phyloP scores from a whole-genome alignment of 805 yeast genomes.

The Lachancea thermotolerans region DNA sequence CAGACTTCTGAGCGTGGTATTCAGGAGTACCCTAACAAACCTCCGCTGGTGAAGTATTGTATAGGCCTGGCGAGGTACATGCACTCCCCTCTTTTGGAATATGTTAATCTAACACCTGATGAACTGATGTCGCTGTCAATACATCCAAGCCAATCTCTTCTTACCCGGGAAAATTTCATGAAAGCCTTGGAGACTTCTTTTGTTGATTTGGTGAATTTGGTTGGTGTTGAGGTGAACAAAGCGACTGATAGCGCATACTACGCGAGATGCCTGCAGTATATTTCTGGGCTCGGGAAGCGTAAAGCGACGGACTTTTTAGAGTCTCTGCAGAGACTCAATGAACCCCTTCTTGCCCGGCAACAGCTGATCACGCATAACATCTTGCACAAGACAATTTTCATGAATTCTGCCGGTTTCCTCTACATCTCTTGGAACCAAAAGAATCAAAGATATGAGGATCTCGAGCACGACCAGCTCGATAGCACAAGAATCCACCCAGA shows the following conservation, averaged over 20 bases:
- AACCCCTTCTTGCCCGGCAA: constrained; percentile 63
- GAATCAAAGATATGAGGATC: constrained; percentile 37
- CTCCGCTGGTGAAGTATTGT: constrained; percentile 74
- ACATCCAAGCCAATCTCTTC: constrained; percentile 64
- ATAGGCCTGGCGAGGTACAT: constrained; percentile 85
- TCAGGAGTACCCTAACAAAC: constrained; percentile 76
- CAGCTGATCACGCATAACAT: constrained; percentile 79
- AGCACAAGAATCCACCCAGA: constrained; percentile 97
- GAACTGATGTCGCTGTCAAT: constrained; percentile 63
- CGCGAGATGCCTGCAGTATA: constrained; percentile 65
- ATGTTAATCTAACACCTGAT: constrained; percentile 63
- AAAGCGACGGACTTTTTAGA: constrained; percentile 83
- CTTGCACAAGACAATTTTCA: constrained; percentile 71
- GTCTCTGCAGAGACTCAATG: constrained; percentile 54
- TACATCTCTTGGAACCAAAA: constrained; percentile 60
- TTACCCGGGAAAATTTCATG: constrained; percentile 54
- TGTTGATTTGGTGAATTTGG: constrained; percentile 85
- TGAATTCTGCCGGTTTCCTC: constrained; percentile 88
- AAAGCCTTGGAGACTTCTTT: constrained; percentile 72
- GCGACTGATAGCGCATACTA: constrained; percentile 67
- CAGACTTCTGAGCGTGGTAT: constrained; percentile 72
- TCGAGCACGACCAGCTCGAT: constrained; percentile 77
- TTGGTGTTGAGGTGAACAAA: constrained; percentile 89
- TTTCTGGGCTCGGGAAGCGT: constrained; percentile 93
- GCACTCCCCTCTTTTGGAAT: constrained; percentile 90